phyloP scores from a whole-genome alignment of 257 asterid genomes.

The Voacanga thouarsii region DNA sequence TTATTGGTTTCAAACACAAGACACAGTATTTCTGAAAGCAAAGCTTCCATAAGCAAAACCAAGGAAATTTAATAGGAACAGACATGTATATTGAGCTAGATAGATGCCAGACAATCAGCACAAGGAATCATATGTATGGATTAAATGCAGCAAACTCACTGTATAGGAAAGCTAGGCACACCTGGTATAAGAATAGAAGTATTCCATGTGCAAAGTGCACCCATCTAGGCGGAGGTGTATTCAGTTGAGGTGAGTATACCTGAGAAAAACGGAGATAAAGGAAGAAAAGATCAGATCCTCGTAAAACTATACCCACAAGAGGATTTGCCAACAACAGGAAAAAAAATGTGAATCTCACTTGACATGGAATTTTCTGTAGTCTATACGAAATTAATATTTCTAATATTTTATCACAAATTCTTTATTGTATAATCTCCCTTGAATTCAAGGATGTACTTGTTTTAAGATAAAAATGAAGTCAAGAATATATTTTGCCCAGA shows the following conservation, averaged over 20 bases:
- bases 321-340: not conserved
- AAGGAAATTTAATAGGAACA: not conserved
- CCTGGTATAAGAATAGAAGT: slow-evolving; percentile 89
- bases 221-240: slow-evolving; percentile 97
- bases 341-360: not conserved
- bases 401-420: not conserved
- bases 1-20: not conserved
- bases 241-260: slow-evolving; percentile 87
- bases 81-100: not conserved
- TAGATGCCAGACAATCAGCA: not conserved
- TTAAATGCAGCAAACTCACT: not conserved
- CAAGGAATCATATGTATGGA: not conserved
- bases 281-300: slow-evolving; percentile 5
- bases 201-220: slow-evolving; percentile 88
- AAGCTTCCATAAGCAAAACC: not conserved
- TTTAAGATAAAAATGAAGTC: not conserved
- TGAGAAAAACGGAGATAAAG: slow-evolving; percentile 31
- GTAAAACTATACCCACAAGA: not conserved
- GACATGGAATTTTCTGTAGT: not conserved
- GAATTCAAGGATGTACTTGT: not conserved
- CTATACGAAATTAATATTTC: not conserved
- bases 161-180: slow-evolving; percentile 27
- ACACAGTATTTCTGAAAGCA: not conserved
- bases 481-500: not conserved
- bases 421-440: not conserved